Percentiles rank a stretch among this genome's conserved stretches.
These are phyloP conservation scores for Glarea lozoyensis DNA, from an alignment of 495 filamentous ascomycete species.

Conservation along the genomic window DNA sequence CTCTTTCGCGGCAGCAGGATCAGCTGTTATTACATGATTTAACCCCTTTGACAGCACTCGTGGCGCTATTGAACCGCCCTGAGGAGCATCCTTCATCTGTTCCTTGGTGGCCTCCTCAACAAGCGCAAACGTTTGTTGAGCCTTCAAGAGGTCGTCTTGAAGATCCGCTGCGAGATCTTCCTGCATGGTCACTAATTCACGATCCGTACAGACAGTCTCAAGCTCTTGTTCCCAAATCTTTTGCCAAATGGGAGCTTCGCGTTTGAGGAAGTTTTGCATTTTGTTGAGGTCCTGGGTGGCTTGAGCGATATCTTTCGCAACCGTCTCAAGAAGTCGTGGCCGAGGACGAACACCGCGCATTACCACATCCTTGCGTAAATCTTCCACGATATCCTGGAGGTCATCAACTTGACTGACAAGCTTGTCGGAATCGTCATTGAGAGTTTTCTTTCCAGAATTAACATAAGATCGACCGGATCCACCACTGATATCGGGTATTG, in stretches of 20 bases:
- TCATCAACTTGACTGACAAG: slow-evolving; percentile 90
- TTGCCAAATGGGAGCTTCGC: slow-evolving; percentile 91
- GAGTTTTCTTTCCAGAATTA: slow-evolving; percentile 70
- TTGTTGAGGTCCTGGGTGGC: slow-evolving; percentile 85
- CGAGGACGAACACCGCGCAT: slow-evolving; percentile 83
- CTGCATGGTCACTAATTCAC: slow-evolving; percentile 86
- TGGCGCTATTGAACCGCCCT: slow-evolving; percentile 28
- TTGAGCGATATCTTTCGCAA: slow-evolving; percentile 75
- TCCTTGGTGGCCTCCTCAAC: slow-evolving; percentile 96
- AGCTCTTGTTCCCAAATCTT: slow-evolving; percentile 98
- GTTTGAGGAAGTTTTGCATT: slow-evolving; percentile 84
- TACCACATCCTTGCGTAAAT: slow-evolving; percentile 95
- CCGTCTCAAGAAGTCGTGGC: slow-evolving; percentile 80
- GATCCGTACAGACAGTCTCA: slow-evolving; percentile 86
- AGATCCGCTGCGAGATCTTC: slow-evolving; percentile 89
- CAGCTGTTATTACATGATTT: slow-evolving; percentile 48
- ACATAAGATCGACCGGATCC: slow-evolving; percentile 77
- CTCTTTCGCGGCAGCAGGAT: slow-evolving; percentile 78
- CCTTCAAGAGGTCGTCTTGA: slow-evolving; percentile 91
- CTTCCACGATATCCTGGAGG: slow-evolving; percentile 91
- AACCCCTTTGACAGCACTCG: slow-evolving; percentile 50
- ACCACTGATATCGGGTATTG: slow-evolving; percentile 53
- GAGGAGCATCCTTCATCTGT: slow-evolving; percentile 65
- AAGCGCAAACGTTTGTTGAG: slow-evolving; percentile 80
- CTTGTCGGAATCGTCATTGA: slow-evolving; percentile 75